Conservation (phyloP, 2,329 filamentous ascomycete species). For the Fusarium sp. region DNA sequence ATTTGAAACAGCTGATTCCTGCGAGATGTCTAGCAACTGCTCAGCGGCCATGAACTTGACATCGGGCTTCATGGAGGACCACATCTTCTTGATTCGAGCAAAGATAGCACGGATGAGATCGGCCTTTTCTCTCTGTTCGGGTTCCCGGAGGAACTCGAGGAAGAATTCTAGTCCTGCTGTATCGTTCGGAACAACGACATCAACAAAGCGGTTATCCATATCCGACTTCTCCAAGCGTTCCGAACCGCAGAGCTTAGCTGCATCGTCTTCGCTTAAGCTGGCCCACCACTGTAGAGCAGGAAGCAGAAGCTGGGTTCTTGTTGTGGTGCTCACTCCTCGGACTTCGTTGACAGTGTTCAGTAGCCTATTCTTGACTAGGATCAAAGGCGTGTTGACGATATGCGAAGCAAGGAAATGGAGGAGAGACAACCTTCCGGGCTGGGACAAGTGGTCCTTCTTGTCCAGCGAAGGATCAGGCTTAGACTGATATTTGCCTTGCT, state of each 20-base stretch:
- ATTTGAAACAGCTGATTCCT: conserved; percentile 51
- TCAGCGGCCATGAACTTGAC: conserved; percentile 67
- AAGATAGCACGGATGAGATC: conserved; percentile 73
- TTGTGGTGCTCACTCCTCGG: conserved; percentile 73
- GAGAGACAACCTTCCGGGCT: conserved; percentile 70
- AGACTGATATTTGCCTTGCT: conserved; percentile 52
- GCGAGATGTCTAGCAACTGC: conserved; percentile 69
- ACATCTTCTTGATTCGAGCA: conserved; percentile 73
- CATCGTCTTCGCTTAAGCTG: conserved; percentile 60
- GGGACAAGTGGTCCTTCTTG: conserved; percentile 63
- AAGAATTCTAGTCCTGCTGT: conserved; percentile 60
- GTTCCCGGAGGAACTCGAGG: conserved; percentile 57
- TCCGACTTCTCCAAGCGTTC: conserved; percentile 55
- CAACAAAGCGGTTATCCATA: conserved; percentile 57
- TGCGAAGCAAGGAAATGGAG: conserved; percentile 80
- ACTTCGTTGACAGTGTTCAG: conserved; percentile 77
- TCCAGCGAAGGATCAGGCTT: conserved; percentile 53
- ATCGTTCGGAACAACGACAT: conserved; percentile 64
- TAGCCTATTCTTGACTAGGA: conserved; percentile 74
- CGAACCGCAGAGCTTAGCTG: conserved; percentile 52
- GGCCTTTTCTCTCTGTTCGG: conserved; percentile 50
- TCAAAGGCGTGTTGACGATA: conserved; percentile 71
- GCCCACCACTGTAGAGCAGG: conserved; percentile 78
- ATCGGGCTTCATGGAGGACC: conserved; percentile 74
- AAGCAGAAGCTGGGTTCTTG: conserved; percentile 79